A percentile compares a stretch with the other conserved stretches of the same genome.
phyloP scores from a whole-genome alignment of 352 stramenopile genomes.

The Albugo candida region DNA sequence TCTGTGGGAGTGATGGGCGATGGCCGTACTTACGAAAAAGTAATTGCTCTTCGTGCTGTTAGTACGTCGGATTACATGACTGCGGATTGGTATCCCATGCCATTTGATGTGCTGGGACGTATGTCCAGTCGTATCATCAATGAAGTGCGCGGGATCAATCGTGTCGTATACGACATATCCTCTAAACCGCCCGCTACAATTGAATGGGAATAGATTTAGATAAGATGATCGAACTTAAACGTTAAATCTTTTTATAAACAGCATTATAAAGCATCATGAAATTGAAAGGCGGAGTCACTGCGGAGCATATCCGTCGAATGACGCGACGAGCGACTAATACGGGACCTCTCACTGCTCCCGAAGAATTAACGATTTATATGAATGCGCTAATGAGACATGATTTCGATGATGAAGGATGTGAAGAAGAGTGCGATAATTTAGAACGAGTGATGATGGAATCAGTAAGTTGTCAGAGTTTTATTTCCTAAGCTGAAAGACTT shows the following conservation, averaged over 20 bases:
- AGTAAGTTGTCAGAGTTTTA: conserved; percentile 8
- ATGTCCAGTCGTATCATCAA: conserved; percentile 99
- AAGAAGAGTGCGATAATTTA: conserved; percentile 61
- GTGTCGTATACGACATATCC: conserved; percentile 99
- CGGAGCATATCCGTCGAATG: conserved; percentile 83
- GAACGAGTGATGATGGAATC: conserved; percentile 57
- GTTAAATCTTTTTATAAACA: no score
- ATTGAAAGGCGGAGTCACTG: conserved; percentile 52
- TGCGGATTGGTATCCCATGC: conserved; percentile 98
- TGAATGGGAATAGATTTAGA: conserved; percentile 90
- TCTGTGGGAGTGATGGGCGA: conserved; percentile 98
- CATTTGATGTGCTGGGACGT: conserved; percentile 91
- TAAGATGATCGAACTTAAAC: no score
- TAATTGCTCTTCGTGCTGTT: conserved; percentile 90
- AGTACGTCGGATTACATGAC: conserved; percentile 99
- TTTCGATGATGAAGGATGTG: conserved; percentile 69
- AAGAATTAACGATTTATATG: conserved; percentile 65
- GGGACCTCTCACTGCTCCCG: conserved; percentile 18
- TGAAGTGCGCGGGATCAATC: conserved; percentile 95
- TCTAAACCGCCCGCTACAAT: conserved; percentile 99
- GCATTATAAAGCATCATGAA: conserved; percentile 27
- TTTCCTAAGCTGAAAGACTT: conserved; percentile 1
- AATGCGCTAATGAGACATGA: conserved; percentile 59
- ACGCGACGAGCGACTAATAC: conserved; percentile 69
- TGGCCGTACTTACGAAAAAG: conserved; percentile 92